phyloP scores from a whole-genome alignment of 2,329 filamentous ascomycete genomes.

The Penicillium capsulatum region DNA sequence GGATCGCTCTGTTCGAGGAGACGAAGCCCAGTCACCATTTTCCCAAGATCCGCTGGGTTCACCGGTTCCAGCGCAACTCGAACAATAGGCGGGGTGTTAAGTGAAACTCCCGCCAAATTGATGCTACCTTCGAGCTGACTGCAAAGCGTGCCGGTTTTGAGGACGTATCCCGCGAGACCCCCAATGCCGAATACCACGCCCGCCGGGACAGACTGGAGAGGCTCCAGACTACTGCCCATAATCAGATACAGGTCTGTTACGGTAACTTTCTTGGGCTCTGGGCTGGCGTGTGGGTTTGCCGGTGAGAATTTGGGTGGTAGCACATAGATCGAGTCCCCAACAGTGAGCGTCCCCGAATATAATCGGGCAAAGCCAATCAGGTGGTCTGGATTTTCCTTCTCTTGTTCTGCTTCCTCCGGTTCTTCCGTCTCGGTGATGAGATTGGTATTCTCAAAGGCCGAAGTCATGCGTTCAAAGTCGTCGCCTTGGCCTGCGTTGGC shows the following conservation, averaged over 20 bases:
- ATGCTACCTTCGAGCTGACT: conserved; percentile 79
- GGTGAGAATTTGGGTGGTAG: conserved; percentile 91
- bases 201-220: conserved; percentile 77
- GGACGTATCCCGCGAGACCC: conserved; percentile 84
- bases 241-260: conserved; percentile 88
- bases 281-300: conserved; percentile 64
- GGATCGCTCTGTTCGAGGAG: conserved; percentile 92
- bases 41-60: conserved; percentile 84
- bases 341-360: conserved; percentile 82
- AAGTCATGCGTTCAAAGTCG: conserved; percentile 55
- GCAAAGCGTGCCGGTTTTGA: conserved; percentile 92
- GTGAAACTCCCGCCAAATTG: conserved; percentile 81
- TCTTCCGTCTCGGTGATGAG: conserved; percentile 50
- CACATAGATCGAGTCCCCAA: conserved; percentile 88
- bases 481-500: conserved; percentile 42
- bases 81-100: conserved; percentile 84
- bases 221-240: conserved; percentile 87
- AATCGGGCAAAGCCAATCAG: conserved; percentile 91
- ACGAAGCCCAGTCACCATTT: conserved; percentile 85
- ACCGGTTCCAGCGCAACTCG: conserved; percentile 91
- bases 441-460: conserved; percentile 58
- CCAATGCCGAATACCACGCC: conserved; percentile 94
- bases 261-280: conserved; percentile 74
- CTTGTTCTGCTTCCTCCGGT: conserved; percentile 49
- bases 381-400: conserved; percentile 71